phyloP scores from a whole-genome alignment of 2,329 filamentous ascomycete genomes.

The Trichoderma simmonsii region DNA sequence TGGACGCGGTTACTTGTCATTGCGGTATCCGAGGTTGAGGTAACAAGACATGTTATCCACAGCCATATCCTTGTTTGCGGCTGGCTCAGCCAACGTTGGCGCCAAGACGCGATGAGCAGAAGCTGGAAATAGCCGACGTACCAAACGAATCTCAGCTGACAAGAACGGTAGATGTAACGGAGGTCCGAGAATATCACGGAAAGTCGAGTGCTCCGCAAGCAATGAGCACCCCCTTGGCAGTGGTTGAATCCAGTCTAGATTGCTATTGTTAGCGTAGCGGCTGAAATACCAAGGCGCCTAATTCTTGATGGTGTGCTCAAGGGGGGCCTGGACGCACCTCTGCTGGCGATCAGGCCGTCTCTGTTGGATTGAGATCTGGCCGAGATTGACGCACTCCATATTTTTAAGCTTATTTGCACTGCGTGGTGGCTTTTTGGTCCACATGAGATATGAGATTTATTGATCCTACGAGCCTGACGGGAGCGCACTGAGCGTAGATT shows the following conservation, averaged over 20 bases:
- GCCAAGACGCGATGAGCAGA: neutral
- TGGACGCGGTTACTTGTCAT: neutral
- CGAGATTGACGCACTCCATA: neutral
- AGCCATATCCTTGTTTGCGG: neutral
- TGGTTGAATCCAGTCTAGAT: neutral
- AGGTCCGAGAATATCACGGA: conserved; percentile 2
- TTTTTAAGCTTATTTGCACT: conserved; percentile 10
- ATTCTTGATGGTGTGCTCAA: neutral
- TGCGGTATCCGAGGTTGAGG: neutral
- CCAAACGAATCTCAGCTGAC: neutral
- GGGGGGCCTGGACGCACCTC: neutral
- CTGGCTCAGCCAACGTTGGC: neutral
- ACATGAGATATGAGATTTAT: neutral
- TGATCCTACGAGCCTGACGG: neutral
- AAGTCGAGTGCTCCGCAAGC: neutral
- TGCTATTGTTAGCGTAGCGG: neutral
- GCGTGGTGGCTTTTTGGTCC: neutral
- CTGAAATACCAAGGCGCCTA: neutral
- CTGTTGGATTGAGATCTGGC: neutral
- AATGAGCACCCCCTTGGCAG: neutral
- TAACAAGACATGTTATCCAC: neutral
- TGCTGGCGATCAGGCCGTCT: neutral
- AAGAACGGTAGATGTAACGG: neutral
- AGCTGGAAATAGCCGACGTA: neutral
- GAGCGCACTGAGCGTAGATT: neutral